Evolutionary conservation across 164 flowering plant species (phyloP).

Genomic region (Platanus orientalis): DNA sequence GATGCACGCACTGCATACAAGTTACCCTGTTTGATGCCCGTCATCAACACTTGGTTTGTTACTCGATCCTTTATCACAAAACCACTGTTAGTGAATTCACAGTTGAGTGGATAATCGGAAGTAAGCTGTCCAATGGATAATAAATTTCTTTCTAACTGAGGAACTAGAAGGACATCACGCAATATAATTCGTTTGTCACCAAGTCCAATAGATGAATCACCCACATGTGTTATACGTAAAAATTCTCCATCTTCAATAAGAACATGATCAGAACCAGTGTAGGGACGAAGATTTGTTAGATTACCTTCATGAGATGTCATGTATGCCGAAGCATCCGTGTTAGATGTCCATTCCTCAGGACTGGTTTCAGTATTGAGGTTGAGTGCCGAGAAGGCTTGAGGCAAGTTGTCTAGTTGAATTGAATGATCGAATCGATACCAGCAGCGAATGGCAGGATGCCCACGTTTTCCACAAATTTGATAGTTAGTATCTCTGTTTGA

Average conservation of each 20-base stretch:
- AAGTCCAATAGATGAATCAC: neutral
- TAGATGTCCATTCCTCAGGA: neutral
- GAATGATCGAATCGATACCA: neutral
- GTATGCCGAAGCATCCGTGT: neutral
- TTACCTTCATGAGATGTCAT: neutral
- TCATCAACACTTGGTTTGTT: neutral
- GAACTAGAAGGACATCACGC: neutral
- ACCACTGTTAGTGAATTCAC: neutral
- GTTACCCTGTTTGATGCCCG: neutral
- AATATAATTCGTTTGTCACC: neutral
- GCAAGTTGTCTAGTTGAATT: neutral
- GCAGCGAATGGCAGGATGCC: neutral
- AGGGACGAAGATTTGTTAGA: neutral
- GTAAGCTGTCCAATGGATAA: neutral
- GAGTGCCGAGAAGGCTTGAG: neutral
- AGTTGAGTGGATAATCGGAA: neutral
- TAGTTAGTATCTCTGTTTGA: neutral
- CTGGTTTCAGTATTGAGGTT: neutral
- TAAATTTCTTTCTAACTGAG: neutral
- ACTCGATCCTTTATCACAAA: slow-evolving; percentile 1
- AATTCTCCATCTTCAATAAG: neutral
- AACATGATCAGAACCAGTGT: neutral
- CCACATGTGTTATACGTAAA: no score
- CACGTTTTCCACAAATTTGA: neutral
- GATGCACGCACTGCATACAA: neutral